Evolutionary conservation across 169 alveolate genomes (phyloP).

Genomic region (Perkinsus olseni): DNA sequence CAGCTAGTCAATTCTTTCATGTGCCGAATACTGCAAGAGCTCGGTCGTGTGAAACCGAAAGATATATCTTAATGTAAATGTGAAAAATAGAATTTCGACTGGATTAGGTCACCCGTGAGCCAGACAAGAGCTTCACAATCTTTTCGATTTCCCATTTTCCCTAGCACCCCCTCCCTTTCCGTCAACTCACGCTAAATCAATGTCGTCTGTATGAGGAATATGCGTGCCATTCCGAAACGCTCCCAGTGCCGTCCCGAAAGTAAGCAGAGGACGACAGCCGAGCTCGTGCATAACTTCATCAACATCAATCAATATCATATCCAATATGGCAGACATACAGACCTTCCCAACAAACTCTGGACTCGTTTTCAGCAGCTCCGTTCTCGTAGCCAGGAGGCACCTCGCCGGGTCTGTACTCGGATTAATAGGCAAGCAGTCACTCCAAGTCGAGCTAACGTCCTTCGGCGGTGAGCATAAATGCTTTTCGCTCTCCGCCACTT

Average conservation of each 20-base stretch:
- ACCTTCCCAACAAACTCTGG: not conserved
- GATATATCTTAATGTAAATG: too few relatives aligned
- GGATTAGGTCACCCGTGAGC: too few relatives aligned
- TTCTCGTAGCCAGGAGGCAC: not conserved
- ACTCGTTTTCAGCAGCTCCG: not conserved
- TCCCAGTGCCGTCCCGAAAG: not conserved
- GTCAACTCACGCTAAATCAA: not conserved
- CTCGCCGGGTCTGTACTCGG: not conserved
- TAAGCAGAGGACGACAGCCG: not conserved
- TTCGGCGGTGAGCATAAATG: not conserved
- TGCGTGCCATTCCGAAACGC: not conserved
- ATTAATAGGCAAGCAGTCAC: not conserved
- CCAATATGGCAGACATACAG: not conserved
- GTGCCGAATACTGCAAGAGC: too few relatives aligned
- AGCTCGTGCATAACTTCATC: not conserved
- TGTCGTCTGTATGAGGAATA: not conserved
- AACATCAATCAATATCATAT: not conserved
- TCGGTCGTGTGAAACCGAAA: too few relatives aligned
- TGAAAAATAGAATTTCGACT: too few relatives aligned
- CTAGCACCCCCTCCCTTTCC: too few relatives aligned
- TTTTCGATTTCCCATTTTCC: too few relatives aligned
- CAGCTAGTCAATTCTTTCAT: too few relatives aligned
- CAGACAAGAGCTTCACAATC: too few relatives aligned
- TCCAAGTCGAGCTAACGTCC: not conserved
- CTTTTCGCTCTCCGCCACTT: not conserved